Percentiles rank a stretch among this genome's conserved stretches.
Conservation (phyloP, 306 rosid genomes). For the Lablab purpureus region DNA sequence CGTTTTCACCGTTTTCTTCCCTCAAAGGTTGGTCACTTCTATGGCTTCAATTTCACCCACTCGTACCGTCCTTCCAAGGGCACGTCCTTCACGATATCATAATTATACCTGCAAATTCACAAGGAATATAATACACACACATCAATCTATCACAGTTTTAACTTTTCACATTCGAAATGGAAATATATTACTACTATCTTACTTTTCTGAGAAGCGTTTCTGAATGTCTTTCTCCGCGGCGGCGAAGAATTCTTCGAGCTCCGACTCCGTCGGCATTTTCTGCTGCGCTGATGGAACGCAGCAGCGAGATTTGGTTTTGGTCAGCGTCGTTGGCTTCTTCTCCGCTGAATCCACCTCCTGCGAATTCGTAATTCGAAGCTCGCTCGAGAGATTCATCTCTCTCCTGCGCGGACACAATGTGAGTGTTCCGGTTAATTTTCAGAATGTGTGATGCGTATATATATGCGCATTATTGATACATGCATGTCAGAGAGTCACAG, state of each 20-base stretch:
- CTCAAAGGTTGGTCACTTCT: conserved; percentile 37
- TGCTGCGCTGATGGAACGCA: conserved; percentile 34
- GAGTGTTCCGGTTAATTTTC: conserved; percentile 1
- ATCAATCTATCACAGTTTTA: not conserved
- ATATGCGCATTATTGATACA: not conserved
- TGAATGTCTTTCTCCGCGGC: conserved; percentile 72
- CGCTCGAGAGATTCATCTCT: conserved; percentile 63
- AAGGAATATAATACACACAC: not conserved
- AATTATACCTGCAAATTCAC: conserved; percentile 72
- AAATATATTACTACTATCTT: conserved; percentile 37
- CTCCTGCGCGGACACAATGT: conserved; percentile 52
- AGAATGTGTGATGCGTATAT: not conserved
- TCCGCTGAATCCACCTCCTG: conserved; percentile 51
- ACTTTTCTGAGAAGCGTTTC: conserved; percentile 67
- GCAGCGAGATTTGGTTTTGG: conserved; percentile 42
- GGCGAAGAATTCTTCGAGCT: conserved; percentile 81
- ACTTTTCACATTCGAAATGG: not conserved
- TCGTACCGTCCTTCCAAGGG: conserved; percentile 88
- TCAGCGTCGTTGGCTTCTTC: conserved; percentile 23
- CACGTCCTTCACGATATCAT: conserved; percentile 70
- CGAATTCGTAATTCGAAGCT: conserved; percentile 53
- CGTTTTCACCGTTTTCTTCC: conserved; percentile 17
- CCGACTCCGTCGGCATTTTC: conserved; percentile 67
- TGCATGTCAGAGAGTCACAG: conserved; percentile 23
- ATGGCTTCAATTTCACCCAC: conserved; percentile 78